Evolutionary conservation across 768 basidiomycete species (phyloP).

Genomic region (Phaffia australis): DNA sequence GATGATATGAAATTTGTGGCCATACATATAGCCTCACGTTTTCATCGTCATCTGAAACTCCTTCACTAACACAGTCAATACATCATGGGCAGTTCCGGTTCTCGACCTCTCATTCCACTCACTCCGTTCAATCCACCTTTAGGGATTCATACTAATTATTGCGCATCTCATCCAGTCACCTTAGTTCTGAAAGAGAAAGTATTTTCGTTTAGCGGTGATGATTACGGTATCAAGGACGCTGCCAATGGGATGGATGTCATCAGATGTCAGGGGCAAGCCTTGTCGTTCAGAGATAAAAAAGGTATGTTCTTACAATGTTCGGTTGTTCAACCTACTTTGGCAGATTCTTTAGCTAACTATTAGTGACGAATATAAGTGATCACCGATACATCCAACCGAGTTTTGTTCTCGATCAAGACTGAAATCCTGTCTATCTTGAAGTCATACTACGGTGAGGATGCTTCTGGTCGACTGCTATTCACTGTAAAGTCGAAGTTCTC

Average conservation of each 20-base stretch:
- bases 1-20: no score
- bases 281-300: constrained; percentile 35
- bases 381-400: neutral
- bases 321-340: neutral
- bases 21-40: no score
- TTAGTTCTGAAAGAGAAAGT: constrained; percentile 36
- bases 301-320: constrained; percentile 26
- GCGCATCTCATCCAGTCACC: constrained; percentile 31
- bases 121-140: constrained; percentile 32
- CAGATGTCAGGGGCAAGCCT: constrained; percentile 31
- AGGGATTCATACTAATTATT: constrained; percentile 33
- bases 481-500: constrained; percentile 28
- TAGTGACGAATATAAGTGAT: no score
- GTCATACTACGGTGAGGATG: constrained; percentile 23
- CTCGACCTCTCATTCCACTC: constrained; percentile 13
- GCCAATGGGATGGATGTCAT: constrained; percentile 31
- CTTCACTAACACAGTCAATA: no score
- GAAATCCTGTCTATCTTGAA: neutral
- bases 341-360: no score
- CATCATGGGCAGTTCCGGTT: no score
- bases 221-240: constrained; percentile 35
- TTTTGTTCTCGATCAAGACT: neutral
- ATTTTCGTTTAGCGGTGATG: constrained; percentile 36
- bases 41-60: no score
- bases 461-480: constrained; percentile 33